Percentiles rank a stretch among this genome's conserved stretches.
phyloP scores from a whole-genome alignment of 2,329 filamentous ascomycete species.

The Ceratocystis huliohia region DNA sequence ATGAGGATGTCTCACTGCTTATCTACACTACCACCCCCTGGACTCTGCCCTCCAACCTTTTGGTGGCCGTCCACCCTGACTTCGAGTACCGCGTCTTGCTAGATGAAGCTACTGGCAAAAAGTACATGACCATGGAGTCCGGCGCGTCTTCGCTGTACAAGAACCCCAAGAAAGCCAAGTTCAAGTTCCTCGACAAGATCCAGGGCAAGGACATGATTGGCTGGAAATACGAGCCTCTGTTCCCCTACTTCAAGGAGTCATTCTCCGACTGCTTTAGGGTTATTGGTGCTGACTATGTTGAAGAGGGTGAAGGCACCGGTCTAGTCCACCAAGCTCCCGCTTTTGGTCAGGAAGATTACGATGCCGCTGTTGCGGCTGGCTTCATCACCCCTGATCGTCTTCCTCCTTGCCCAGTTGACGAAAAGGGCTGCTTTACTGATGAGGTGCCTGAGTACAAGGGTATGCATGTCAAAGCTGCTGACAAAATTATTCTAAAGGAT shows the following conservation, averaged over 20 bases:
- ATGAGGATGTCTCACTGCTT: conserved; percentile 45
- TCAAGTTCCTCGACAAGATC: conserved; percentile 52
- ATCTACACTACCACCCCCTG: conserved; percentile 58
- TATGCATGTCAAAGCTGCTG: conserved; percentile 25
- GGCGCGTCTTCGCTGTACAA: conserved; percentile 60
- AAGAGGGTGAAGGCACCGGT: conserved; percentile 59
- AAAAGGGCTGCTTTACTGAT: conserved; percentile 28
- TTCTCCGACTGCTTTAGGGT: conserved; percentile 60
- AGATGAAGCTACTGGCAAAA: conserved; percentile 51
- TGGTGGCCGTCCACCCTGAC: conserved; percentile 58
- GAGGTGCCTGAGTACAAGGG: conserved; percentile 25
- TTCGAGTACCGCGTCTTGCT: conserved; percentile 67
- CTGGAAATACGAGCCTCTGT: conserved; percentile 60
- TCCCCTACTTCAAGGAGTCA: conserved; percentile 57
- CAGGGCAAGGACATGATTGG: conserved; percentile 57
- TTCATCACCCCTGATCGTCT: conserved; percentile 49
- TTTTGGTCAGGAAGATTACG: conserved; percentile 68
- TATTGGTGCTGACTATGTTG: conserved; percentile 57
- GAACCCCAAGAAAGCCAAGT: conserved; percentile 65
- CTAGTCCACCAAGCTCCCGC: conserved; percentile 64
- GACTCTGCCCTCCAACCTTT: conserved; percentile 68
- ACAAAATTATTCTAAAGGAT: conserved; percentile 25
- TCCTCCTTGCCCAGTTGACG: conserved; percentile 60
- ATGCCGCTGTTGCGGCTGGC: conserved; percentile 49
- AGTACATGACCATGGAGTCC: conserved; percentile 57